These are phyloP conservation scores for Lycium ferocissimum DNA, from an alignment of 257 asterid genomes.

Conservation along the genomic window DNA sequence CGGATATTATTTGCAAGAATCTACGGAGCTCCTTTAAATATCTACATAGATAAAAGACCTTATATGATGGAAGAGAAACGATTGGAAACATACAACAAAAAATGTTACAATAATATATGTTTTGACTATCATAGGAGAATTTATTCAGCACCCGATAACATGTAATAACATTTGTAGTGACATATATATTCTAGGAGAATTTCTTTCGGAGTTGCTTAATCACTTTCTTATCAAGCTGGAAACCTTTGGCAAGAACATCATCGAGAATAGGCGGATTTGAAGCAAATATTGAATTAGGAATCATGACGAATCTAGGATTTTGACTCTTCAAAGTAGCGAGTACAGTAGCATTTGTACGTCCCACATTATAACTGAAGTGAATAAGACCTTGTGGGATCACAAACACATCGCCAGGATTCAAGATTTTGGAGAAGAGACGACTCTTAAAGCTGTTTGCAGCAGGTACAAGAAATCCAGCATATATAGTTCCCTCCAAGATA, in stretches of 20 bases:
- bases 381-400: conserved; percentile 4
- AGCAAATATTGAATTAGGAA: background rate
- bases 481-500: background rate
- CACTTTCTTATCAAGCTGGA: conserved; percentile 7
- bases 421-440: conserved; percentile 15
- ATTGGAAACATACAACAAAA: background rate
- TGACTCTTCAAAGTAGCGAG: background rate
- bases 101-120: no score
- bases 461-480: background rate
- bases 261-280: conserved; percentile 11
- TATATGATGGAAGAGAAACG: background rate
- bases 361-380: background rate
- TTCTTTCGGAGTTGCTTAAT: background rate
- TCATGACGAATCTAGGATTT: background rate
- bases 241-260: conserved; percentile 9
- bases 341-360: background rate
- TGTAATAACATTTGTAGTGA: background rate
- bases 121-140: background rate
- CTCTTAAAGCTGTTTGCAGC: background rate
- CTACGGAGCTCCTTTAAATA: background rate
- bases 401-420: conserved; percentile 5
- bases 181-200: conserved; percentile 1
- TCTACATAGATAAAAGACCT: background rate
- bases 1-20: no score
- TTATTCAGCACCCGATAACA: background rate